A percentile compares a stretch with the other conserved stretches of the same genome.
phyloP scores from a whole-genome alignment of 352 stramenopile genomes.

The Globisporangium lucens region DNA sequence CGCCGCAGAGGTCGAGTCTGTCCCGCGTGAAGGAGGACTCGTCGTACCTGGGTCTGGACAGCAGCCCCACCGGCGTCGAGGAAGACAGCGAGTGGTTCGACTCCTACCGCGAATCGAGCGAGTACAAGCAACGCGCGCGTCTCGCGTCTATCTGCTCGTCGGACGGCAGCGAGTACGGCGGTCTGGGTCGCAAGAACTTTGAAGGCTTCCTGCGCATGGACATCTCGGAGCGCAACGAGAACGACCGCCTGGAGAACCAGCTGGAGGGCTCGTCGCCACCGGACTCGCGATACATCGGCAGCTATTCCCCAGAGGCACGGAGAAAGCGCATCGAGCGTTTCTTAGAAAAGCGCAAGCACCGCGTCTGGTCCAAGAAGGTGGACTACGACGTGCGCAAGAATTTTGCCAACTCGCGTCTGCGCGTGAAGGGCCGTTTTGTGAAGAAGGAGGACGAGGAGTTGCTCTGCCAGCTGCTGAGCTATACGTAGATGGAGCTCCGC shows the following conservation, averaged over 20 bases:
- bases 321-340: conserved; percentile 88
- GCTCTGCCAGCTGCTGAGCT: conserved; percentile 79
- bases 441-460: conserved; percentile 98
- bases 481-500: conserved; percentile 41
- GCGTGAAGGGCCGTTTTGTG: conserved; percentile 98
- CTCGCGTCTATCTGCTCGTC: conserved; percentile 76
- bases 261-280: conserved; percentile 25
- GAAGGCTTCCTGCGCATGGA: conserved; percentile 83
- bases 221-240: conserved; percentile 69
- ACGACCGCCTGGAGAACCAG: conserved; percentile 22
- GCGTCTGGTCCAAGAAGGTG: conserved; percentile 97
- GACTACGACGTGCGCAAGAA: conserved; percentile 99
- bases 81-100: conserved; percentile 56
- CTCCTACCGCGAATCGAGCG: conserved; percentile 49
- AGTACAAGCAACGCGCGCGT: conserved; percentile 69
- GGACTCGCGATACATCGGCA: conserved; percentile 77
- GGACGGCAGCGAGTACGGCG: conserved; percentile 72
- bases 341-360: conserved; percentile 90
- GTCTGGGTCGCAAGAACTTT: conserved; percentile 63
- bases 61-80: conserved; percentile 70
- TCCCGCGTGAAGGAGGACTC: conserved; percentile 63
- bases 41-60: conserved; percentile 52
- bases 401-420: conserved; percentile 97
- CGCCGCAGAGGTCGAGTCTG: conserved; percentile 56
- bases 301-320: conserved; percentile 85